Evolutionary conservation across 306 rosid genomes (phyloP).

Genomic region (Quercus glauca): DNA sequence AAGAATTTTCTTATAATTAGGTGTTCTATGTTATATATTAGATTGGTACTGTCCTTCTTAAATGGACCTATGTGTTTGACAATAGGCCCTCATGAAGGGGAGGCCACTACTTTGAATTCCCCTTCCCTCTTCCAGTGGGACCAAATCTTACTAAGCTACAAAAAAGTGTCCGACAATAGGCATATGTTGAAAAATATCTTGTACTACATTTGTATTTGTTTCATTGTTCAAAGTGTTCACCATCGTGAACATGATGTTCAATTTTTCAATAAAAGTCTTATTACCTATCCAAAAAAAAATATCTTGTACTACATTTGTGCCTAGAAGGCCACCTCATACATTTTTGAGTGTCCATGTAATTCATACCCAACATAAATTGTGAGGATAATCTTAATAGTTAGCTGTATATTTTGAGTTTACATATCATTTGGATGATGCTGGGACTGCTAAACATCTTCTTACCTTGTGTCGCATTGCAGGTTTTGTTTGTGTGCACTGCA

Average conservation of each 20-base stretch:
- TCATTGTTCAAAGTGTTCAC: no score
- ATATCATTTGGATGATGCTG: background rate
- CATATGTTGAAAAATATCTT: background rate
- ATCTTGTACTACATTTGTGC: background rate
- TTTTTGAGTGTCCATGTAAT: background rate
- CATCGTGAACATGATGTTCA: no score
- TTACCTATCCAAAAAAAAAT: no score
- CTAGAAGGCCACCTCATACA: background rate
- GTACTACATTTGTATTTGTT: no score
- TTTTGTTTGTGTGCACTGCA: conserved; percentile 98
- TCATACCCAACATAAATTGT: no score
- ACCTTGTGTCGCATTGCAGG: conserved; percentile 47
- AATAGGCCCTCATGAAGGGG: background rate
- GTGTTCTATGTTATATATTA: background rate
- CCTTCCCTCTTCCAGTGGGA: no score
- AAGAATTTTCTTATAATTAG: background rate
- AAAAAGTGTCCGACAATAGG: background rate
- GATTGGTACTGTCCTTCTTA: conserved; percentile 3
- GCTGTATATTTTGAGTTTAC: background rate
- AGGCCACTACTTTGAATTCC: no score
- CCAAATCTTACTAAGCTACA: no score
- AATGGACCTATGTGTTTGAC: background rate
- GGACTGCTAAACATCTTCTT: conserved; percentile 7
- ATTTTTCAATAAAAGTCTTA: no score
- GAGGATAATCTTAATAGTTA: no score